A percentile compares a stretch with the other conserved stretches of the same genome.
Evolutionary conservation across 202 grass and related monocot species (phyloP).

Genomic region (Panicum virgatum): DNA sequence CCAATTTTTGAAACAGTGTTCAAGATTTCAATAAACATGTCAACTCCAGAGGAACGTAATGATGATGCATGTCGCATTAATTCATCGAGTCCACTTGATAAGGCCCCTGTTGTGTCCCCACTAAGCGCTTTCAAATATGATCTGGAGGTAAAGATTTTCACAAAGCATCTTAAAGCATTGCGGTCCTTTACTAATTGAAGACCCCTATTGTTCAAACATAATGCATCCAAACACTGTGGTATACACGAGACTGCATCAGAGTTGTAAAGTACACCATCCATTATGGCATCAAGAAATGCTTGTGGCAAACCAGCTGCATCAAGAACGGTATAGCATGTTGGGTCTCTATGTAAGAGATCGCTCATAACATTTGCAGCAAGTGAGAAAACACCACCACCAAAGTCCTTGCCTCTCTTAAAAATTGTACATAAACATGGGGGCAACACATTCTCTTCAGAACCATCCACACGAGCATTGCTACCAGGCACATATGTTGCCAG

Average conservation of each 20-base stretch:
- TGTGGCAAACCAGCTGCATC: slow-evolving; percentile 71
- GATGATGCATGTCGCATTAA: slow-evolving; percentile 69
- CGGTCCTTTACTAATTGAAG: slow-evolving; percentile 74
- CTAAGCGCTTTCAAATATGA: slow-evolving; percentile 69
- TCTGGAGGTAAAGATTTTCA: slow-evolving; percentile 76
- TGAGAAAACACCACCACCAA: slow-evolving; percentile 81
- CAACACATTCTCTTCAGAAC: slow-evolving; percentile 66
- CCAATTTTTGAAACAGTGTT: slow-evolving; percentile 59
- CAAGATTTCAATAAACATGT: slow-evolving; percentile 81
- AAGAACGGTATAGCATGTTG: slow-evolving; percentile 76
- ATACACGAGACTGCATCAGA: slow-evolving; percentile 77
- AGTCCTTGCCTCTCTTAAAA: slow-evolving; percentile 76
- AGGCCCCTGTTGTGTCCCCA: slow-evolving; percentile 52
- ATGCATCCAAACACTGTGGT: slow-evolving; percentile 74
- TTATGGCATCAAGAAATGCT: slow-evolving; percentile 75
- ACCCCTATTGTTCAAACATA: slow-evolving; percentile 71
- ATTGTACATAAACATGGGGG: slow-evolving; percentile 73
- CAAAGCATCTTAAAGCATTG: slow-evolving; percentile 67
- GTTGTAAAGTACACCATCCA: slow-evolving; percentile 55
- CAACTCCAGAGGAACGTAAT: slow-evolving; percentile 66
- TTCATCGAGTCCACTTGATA: slow-evolving; percentile 83
- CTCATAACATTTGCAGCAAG: slow-evolving; percentile 76
- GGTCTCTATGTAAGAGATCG: slow-evolving; percentile 93
- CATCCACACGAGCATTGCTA: slow-evolving; percentile 71
- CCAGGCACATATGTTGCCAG: slow-evolving; percentile 79